Base-by-base conservation (phyloP, 2,329 filamentous ascomycete genomes). In the Ceratocystis cacaofunesta region DNA sequence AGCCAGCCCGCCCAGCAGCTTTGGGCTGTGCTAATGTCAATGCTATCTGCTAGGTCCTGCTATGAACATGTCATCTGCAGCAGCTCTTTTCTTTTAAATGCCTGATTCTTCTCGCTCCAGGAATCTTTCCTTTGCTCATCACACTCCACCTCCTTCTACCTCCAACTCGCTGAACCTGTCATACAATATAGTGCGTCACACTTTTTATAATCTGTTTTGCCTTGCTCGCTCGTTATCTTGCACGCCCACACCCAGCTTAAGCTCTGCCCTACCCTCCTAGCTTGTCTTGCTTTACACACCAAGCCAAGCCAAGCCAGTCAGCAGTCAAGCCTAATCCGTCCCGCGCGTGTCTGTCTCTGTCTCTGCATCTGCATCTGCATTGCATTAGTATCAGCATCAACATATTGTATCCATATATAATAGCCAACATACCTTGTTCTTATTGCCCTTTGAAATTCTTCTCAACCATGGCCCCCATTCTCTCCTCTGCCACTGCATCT, bases 391-490 rank as follows among this genome's bases (percentile, higher is more conserved):
- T 41, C 5, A 32, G 30, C 30, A 12, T 41, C 36, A 41, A 12
- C 36, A 41, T 12, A 41, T 41, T 41, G 8, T 12, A 12, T 57
- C 25, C 55, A 62, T 65, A 52, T 61, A 25, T 64, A 7, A 25
- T 50, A 19, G 15, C 22, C 52, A 10, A 17, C 19, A 10, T 30
- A 15, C n/a, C 32, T 28, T 65, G 50, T 46, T 44, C 5, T 32
- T 48, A 2, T 28, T 41, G n/a, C n/a, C 15, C 15, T 30, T n/a
- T 28, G 36, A 41, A 41, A 41, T 7, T 15, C 52, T 5, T n/a
- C 46, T 63, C 46, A 52, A 63, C 8, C 46, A 63, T 63, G 61
- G 61, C 61, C 48, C 50, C 64, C 46, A 36, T 25, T 46, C 43
- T 64, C 7, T 55, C 52, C 30, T 60, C 63, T 43, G 50, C 63